Percentiles rank a stretch among this genome's conserved stretches.
Evolutionary conservation across 805 yeast genomes (phyloP).

Genomic region (Wickerhamomyces alni): DNA sequence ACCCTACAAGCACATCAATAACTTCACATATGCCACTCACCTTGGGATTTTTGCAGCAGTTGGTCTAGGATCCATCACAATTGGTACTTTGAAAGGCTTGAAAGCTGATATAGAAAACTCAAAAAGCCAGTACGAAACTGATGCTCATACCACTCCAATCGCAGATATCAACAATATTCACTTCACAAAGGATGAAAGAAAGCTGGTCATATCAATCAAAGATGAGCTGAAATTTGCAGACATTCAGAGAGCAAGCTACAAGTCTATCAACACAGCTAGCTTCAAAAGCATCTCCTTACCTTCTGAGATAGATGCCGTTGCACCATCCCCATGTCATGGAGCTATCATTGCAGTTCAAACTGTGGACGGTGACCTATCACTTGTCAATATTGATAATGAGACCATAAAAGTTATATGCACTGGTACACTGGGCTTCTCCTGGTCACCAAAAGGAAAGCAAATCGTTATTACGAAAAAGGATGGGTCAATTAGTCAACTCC

Average conservation of each 20-base stretch:
- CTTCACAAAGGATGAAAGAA: slow-evolving; percentile 27
- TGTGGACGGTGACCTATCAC: slow-evolving; percentile 8
- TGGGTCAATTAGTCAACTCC: slow-evolving; percentile 11
- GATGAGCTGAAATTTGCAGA: slow-evolving; percentile 17
- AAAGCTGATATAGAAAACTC: slow-evolving; percentile 24
- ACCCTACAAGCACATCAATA: slow-evolving; percentile 29
- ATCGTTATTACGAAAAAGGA: slow-evolving; percentile 11
- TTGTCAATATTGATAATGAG: slow-evolving; percentile 7
- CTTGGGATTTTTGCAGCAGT: slow-evolving; percentile 32
- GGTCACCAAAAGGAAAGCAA: slow-evolving; percentile 18
- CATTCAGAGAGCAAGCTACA: slow-evolving; percentile 3
- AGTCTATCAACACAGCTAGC: not conserved
- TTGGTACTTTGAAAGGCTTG: slow-evolving; percentile 30
- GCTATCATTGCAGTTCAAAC: slow-evolving; percentile 14
- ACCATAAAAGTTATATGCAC: slow-evolving; percentile 2
- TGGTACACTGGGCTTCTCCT: slow-evolving; percentile 20
- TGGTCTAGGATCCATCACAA: slow-evolving; percentile 27
- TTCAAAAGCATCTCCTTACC: slow-evolving; percentile 11
- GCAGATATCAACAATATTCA: slow-evolving; percentile 22
- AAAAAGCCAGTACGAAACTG: slow-evolving; percentile 14
- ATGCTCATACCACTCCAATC: slow-evolving; percentile 14
- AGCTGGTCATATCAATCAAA: slow-evolving; percentile 24
- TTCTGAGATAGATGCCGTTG: slow-evolving; percentile 13
- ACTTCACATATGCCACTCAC: slow-evolving; percentile 32
- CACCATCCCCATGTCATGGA: slow-evolving; percentile 19